These are phyloP conservation scores for Pelargonium australe DNA, from an alignment of 441 rosid genomes.

Conservation along the genomic window DNA sequence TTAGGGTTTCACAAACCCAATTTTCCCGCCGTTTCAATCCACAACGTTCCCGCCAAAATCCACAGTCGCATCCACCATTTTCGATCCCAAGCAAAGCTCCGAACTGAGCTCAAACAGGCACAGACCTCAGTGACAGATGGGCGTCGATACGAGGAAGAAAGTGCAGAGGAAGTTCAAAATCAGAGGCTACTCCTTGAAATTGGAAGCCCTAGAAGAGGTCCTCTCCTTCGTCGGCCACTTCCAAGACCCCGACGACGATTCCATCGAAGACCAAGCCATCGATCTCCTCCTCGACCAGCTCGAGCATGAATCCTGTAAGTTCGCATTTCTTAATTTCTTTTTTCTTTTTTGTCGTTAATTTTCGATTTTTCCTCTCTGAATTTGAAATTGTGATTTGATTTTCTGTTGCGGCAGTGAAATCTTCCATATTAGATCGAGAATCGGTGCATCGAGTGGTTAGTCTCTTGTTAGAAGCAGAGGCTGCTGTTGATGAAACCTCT, in stretches of 20 bases:
- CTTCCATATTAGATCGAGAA: conserved; percentile 61
- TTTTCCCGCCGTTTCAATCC: too few relatives aligned
- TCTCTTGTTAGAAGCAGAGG: conserved; percentile 53
- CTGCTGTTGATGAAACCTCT: conserved; percentile 46
- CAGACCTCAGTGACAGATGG: conserved; percentile 20
- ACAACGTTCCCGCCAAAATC: too few relatives aligned
- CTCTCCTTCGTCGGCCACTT: conserved; percentile 53
- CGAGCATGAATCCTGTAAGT: conserved; percentile 50
- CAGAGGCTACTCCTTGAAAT: conserved; percentile 62
- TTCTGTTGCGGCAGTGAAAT: conserved; percentile 40
- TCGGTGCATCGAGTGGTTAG: conserved; percentile 47
- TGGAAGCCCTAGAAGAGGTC: conserved; percentile 67
- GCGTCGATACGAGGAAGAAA: conserved; percentile 42
- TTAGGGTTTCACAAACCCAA: too few relatives aligned
- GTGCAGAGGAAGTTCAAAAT: conserved; percentile 68
- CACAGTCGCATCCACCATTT: too few relatives aligned
- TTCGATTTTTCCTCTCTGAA: not conserved
- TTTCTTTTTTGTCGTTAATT: too few relatives aligned
- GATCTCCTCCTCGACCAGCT: conserved; percentile 78
- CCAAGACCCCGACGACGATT: conserved; percentile 53
- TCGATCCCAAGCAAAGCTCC: too few relatives aligned
- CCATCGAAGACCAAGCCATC: conserved; percentile 52
- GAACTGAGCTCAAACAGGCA: too few relatives aligned
- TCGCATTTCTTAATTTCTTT: not conserved
- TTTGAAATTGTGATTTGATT: not conserved